Base-by-base conservation (phyloP, 2,329 filamentous ascomycete species). In the Escovopsis sp. region DNA sequence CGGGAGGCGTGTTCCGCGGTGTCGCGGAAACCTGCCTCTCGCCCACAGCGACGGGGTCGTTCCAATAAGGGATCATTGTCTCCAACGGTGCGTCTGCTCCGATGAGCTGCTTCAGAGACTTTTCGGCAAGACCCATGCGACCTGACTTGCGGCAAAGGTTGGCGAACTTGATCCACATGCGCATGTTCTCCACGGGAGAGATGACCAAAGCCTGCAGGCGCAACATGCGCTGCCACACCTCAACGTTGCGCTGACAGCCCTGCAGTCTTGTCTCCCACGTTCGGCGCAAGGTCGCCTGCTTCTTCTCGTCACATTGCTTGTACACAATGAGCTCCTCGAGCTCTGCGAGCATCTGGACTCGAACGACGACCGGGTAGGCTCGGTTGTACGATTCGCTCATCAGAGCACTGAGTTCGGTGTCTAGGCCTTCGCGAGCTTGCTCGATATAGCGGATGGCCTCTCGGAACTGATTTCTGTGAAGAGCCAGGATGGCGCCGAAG, bases 121-220 rank as follows among this genome's bases (percentile, higher is more conserved):
- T 93, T 64, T 98, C 91, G 1, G 91, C 91, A 39, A 99, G 74
- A 9, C 91, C 89, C 72, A 89, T 88, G 28, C 91, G 82, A 45
- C 86, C 84, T 37, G 89, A 94, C 62, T 98, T 99, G 54, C 93
- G 84, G 62, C 93, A 99, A 6, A 98, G 76, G 54, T 96, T 98
- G 54, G 91, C 85, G 59, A 95, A 98, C 59, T 98, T 99, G 68
- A 98, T 96, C 80, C 88, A 95, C 87, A 98, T 98, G 55, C 94
- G 85, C 70, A 94, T 86, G 55, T 95, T 95, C 59, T 99, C 88
- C 32, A 77, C 77, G 0, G 93, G 89, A 1, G 81, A 81, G 47
- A 96, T 89, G 45, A 99, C 91, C 41, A 99, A 71, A 18, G 87
- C 85, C 46, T 91, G 80, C 30, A 98, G 80, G 57, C 94, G 91